Conservation (phyloP, 2,329 filamentous ascomycete species). For the Fusarium begoniae region DNA sequence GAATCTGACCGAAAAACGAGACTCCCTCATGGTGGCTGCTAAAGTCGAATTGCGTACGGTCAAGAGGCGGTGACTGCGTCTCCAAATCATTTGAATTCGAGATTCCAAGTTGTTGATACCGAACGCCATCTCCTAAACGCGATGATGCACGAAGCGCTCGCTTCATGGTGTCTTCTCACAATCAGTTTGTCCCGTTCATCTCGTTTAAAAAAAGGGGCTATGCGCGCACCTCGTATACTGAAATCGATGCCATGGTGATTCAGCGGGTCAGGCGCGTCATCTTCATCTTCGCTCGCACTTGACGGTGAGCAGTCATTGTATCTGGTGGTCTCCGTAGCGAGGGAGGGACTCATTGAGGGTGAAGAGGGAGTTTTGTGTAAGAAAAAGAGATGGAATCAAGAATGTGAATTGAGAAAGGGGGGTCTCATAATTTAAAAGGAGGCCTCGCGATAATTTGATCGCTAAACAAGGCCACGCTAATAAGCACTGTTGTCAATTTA, state of each 20-base stretch:
- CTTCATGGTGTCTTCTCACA: slow-evolving; percentile 32
- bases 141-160: slow-evolving; percentile 37
- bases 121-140: slow-evolving; percentile 35
- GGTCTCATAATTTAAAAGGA: slow-evolving; percentile 2
- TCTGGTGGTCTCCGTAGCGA: slow-evolving; percentile 29
- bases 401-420: slow-evolving; percentile 8
- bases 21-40: slow-evolving; percentile 9
- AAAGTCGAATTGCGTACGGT: slow-evolving; percentile 26
- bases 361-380: not conserved
- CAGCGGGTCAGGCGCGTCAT: slow-evolving; percentile 27
- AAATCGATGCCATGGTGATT: slow-evolving; percentile 28
- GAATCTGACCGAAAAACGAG: slow-evolving; percentile 37
- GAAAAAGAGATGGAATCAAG: not conserved
- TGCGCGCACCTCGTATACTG: slow-evolving; percentile 26
- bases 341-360: slow-evolving; percentile 32
- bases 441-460: not conserved
- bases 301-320: slow-evolving; percentile 33
- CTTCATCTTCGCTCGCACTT: slow-evolving; percentile 36
- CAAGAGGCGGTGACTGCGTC: slow-evolving; percentile 31
- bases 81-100: slow-evolving; percentile 36
- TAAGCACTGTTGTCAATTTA: slow-evolving; percentile 21
- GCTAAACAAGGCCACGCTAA: not conserved
- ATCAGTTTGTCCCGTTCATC: slow-evolving; percentile 2
- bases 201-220: not conserved
- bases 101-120: slow-evolving; percentile 32